These are phyloP conservation scores for Coemansia sp. DNA, from an alignment of 192 early-diverging fungal genomes.

Conservation along the genomic window DNA sequence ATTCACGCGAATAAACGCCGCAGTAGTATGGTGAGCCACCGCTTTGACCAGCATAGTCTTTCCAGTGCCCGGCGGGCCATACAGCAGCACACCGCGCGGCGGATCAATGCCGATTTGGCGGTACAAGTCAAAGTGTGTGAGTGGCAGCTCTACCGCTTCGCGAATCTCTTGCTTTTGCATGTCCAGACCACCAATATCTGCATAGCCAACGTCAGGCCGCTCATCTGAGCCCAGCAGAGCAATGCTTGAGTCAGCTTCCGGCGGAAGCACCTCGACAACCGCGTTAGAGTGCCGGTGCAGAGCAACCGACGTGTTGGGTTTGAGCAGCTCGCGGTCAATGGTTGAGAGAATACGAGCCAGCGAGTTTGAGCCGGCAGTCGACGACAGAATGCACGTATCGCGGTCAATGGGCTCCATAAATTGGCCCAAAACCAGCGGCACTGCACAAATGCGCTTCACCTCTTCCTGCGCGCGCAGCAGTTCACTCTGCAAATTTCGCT, in stretches of 20 bases:
- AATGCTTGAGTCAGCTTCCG: conserved; percentile 92
- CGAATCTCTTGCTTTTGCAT: conserved; percentile 92
- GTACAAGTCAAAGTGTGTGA: conserved; percentile 98
- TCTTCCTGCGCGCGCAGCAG: conserved; percentile 94
- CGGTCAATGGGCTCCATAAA: conserved; percentile 97
- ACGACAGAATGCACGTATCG: conserved; percentile 92
- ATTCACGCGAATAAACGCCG: conserved; percentile 94
- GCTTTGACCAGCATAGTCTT: conserved; percentile 99
- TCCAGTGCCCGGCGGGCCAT: conserved; percentile 98
- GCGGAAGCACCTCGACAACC: conserved; percentile 94
- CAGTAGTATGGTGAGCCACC: conserved; percentile 97
- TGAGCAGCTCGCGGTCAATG: conserved; percentile 95
- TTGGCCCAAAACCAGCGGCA: conserved; percentile 98
- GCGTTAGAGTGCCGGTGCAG: conserved; percentile 97
- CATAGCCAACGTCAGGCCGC: conserved; percentile 77
- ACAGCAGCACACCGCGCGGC: conserved; percentile 96
- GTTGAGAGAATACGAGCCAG: conserved; percentile 95
- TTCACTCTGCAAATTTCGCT: conserved; percentile 95
- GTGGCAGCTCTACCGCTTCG: conserved; percentile 96
- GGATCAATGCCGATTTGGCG: conserved; percentile 99
- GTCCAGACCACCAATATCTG: conserved; percentile 84
- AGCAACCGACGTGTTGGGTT: conserved; percentile 90
- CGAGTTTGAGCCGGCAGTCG: conserved; percentile 89
- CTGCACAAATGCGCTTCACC: conserved; percentile 97
- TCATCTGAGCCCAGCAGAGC: conserved; percentile 79